Percentiles rank a stretch among this genome's conserved stretches.
phyloP scores from a whole-genome alignment of 1,284 basidiomycete genomes.

The Apiotrichum mycotoxinovorans region DNA sequence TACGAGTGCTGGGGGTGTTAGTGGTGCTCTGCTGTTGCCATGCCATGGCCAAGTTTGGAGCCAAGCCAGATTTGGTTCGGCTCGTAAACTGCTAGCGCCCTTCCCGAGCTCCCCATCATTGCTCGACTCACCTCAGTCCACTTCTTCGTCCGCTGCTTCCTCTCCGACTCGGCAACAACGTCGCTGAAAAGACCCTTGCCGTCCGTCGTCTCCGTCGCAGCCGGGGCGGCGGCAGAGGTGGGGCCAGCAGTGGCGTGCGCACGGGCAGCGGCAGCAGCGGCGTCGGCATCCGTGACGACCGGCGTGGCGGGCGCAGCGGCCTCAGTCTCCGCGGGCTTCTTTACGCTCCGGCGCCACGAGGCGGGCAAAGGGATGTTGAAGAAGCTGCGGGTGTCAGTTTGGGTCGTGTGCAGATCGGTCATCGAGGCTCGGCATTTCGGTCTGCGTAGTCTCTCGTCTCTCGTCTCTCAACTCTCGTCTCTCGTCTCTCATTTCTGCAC shows the following conservation, averaged over 20 bases:
- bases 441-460: too few relatives aligned
- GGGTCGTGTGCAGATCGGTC: too few relatives aligned
- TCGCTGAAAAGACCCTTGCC: slow-evolving; percentile 13
- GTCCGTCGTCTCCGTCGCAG: background rate
- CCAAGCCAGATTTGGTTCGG: too few relatives aligned
- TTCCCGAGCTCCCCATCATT: too few relatives aligned
- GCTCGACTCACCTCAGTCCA: slow-evolving; percentile 21
- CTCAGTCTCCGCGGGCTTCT: slow-evolving; percentile 4
- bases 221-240: background rate
- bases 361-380: slow-evolving; percentile 12
- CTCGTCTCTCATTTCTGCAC: too few relatives aligned
- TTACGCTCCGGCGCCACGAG: slow-evolving; percentile 14
- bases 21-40: too few relatives aligned
- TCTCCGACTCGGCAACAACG: slow-evolving; percentile 3
- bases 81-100: too few relatives aligned
- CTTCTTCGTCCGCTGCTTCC: slow-evolving; percentile 27
- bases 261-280: background rate
- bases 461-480: too few relatives aligned
- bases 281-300: background rate
- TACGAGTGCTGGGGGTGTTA: slow-evolving; percentile 34
- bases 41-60: too few relatives aligned
- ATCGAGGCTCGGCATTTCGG: too few relatives aligned
- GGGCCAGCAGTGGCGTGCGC: background rate
- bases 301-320: background rate
- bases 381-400: background rate